Base-by-base conservation (phyloP, 192 early-diverging fungal species). In the Rhizoclosmatium globosum region DNA sequence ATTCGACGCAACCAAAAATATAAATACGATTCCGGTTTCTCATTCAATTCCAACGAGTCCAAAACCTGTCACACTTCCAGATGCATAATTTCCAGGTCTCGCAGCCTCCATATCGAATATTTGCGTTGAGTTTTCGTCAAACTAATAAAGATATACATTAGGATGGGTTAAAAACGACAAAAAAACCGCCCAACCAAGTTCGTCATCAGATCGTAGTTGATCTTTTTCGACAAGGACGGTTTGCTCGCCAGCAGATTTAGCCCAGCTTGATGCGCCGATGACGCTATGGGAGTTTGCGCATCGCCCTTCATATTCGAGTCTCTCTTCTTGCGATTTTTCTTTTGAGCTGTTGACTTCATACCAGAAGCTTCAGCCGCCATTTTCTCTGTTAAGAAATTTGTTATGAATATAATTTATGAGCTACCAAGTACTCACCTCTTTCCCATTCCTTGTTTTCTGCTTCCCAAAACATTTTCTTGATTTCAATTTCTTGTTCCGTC, bases 401-500 rank as follows among this genome's bases (percentile, higher is more conserved):
- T 53, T 17, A 31, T 31, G 31, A 31, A 0, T 31, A 31, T 31
- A 53, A 53, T 53, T 17, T 7, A 53, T 17, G 50, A 53, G 17
- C 50, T 7, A 53, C 17, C 17, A 17, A 17, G 50, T 13, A 53
- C 6, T 64, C 50, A 47, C 68, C 43, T 69, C 67, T 50, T n/a
- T 61, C 83, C 83, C 92, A 98, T 47, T 96, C 95, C 64, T 91
- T 90, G 85, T 99, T 97, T 46, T 93, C 89, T 47, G 89, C 89
- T 72, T 91, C 94, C 97, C 97, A 99, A 38, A 97, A 85, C 65
- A 87, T 82, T 0, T 92, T 93, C 79, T 97, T 98, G 50, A 90
- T 76, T 67, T 87, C 87, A 17, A 94, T 90, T 75, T 99, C 97
- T 1, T 92, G 90, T 1, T 92, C 90, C 15, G 86, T 91, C 31